Evolutionary conservation across 495 filamentous ascomycete species (phyloP), one percentile per base, ranked within the genome.

Genomic region (Penicillium bialowiezense): DNA sequence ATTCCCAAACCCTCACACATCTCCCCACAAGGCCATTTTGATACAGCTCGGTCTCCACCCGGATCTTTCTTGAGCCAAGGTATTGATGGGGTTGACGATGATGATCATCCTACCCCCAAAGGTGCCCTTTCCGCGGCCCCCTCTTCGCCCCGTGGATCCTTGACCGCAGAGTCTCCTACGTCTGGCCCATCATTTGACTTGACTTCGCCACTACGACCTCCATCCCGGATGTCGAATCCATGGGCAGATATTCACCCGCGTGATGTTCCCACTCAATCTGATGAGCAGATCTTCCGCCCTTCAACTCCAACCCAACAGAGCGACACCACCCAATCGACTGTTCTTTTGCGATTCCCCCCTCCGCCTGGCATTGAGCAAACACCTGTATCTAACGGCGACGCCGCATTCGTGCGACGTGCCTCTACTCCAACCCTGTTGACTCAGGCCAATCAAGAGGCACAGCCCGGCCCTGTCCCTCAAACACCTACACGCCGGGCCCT

Each of bases 141-240:
- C 14, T 70, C 68, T 4, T 74, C 70, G 3, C 63, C 63, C 2
- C 58, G 23, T 17, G 66, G 54, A 24, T 76, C 72, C 5, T 44
- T 74, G 29, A 57, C 58, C 2, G 63, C 58, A 9, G 59, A 62
- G 7, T 70, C 66, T 5, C 44, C 58, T 29, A 46, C 67, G 8
- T 62, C 64, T 1, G 58, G 60, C n/a, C 59, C 60, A 2, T 66
- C 60, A 12, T 51, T 64, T 2, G 66, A 63, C 21, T 52, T 60
- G 20, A 39, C 61, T n/a, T 65, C 67, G 20, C 59, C 68, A 31
- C 35, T 65, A 33, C 68, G 60, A 23, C 59, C 65, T 24, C 62
- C 61, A 5, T 73, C 72, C 19, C 64, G 64, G 7, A 63, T 69
- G 39, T 64, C 63, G 7, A 76, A 76, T 31, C 72, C 72, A 5